These are phyloP conservation scores for Ceratocystis cacaofunesta DNA, from an alignment of 2,329 filamentous ascomycete species.

Conservation along the genomic window DNA sequence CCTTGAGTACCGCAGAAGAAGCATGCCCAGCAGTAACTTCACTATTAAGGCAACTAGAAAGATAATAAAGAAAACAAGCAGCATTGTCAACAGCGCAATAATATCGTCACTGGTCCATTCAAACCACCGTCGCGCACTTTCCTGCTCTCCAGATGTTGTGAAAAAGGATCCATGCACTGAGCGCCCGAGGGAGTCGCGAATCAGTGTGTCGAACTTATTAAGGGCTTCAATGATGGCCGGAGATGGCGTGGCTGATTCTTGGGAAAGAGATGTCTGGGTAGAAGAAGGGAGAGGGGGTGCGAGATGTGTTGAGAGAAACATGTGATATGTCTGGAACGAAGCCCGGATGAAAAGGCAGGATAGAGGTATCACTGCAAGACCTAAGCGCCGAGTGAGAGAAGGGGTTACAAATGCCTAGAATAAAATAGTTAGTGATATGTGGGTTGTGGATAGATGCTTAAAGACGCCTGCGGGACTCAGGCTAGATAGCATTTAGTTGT, in stretches of 20 bases:
- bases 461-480: background rate
- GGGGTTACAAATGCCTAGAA: conserved; percentile 71
- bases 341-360: conserved; percentile 92
- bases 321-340: conserved; percentile 90
- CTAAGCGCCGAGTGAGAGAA: conserved; percentile 75
- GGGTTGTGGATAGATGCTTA: background rate
- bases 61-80: conserved; percentile 67
- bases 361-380: conserved; percentile 78
- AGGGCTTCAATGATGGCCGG: conserved; percentile 64
- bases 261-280: conserved; percentile 47
- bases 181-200: conserved; percentile 62
- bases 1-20: conserved; percentile 63
- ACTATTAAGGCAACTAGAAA: conserved; percentile 74
- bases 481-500: background rate
- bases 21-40: conserved; percentile 81
- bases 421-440: conserved; percentile 17
- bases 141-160: conserved; percentile 18
- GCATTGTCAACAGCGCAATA: conserved; percentile 66
- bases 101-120: conserved; percentile 54
- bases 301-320: conserved; percentile 84
- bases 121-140: conserved; percentile 31
- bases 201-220: conserved; percentile 59
- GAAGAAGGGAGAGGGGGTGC: conserved; percentile 55
- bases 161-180: conserved; percentile 46
- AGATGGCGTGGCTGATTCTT: conserved; percentile 50